Base-by-base conservation (phyloP, 179 eudicot species). In the Beta corolliflora region DNA sequence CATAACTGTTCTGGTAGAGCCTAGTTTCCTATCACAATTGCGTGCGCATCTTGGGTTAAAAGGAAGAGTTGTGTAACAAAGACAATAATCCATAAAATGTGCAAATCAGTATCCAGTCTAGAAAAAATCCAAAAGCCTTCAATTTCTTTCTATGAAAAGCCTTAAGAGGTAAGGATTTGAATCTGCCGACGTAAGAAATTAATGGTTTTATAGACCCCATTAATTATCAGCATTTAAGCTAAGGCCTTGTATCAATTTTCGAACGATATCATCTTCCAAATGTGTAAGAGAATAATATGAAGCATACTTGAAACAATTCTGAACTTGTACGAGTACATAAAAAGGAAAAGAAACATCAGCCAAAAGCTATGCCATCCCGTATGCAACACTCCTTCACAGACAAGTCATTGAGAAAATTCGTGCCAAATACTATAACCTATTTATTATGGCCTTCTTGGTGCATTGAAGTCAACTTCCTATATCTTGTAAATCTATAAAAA, bases 351-450 rank as follows among this genome's bases (percentile, higher is more conserved):
- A n/a, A n/a, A 5, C 56, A 44, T 69, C 53, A 8, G 73, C 25
- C 9, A 69, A 69, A 69, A 67, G 54, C 54, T 9, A 31, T 46
- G 73, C 73, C 73, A 70, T 9, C 73, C 29, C 54, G n/a, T 46
- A 71, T 48, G 7, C 73, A 69, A 45, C 53, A 44, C 15, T 69
- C 73, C 5, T 23, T 7, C 45, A 29, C 10, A 69, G 12, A 69
- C 18, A 69, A 69, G 25, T 45, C 54, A 45, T 23, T 69, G 9
- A 36, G n/a, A 67, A 67, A 25, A 29, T 36, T 14, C 5, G 19
- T 11, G 46, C 12, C 19, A 66, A 31, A 66, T 66, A 31, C 71
- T 66, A 66, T 3, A 41, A 31, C 19, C 45, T 31, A 66, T 13
- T 46, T n/a, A 60, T n/a, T 58, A 18, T 5, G n/a, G 61, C 23